Conservation (phyloP, 345 rosid species). For the Crucihimalaya himalaica region DNA sequence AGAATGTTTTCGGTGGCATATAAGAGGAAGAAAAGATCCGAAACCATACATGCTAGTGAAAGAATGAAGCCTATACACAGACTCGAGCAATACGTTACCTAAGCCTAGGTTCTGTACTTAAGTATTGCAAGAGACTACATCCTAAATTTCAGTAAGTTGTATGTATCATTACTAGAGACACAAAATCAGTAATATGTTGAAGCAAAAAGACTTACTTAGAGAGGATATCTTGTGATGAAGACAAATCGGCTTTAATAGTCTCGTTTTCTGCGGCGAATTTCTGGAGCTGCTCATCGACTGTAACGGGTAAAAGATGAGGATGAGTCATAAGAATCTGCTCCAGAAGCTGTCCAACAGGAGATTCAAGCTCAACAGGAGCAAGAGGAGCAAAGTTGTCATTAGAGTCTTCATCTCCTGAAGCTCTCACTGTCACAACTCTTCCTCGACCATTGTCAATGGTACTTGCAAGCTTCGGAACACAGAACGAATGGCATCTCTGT, state of each 20-base stretch:
- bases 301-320: constrained; percentile 80
- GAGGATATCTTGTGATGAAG: constrained; percentile 57
- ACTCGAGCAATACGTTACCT: background rate
- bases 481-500: constrained; percentile 57
- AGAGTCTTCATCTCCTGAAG: constrained; percentile 49
- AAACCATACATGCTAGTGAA: background rate
- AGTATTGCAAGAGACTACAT: background rate
- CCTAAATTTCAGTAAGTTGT: background rate
- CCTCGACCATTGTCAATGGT: constrained; percentile 44
- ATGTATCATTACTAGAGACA: too few relatives aligned
- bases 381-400: constrained; percentile 51
- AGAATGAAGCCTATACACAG: background rate
- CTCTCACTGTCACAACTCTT: constrained; percentile 59
- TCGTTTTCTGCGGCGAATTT: constrained; percentile 68
- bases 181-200: background rate
- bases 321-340: constrained; percentile 76
- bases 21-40: background rate
- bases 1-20: background rate
- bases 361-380: constrained; percentile 77
- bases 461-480: constrained; percentile 51
- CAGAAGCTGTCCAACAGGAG: constrained; percentile 84
- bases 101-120: background rate
- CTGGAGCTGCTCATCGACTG: constrained; percentile 89
- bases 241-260: constrained; percentile 43
- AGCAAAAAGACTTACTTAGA: constrained; percentile 56